Base-by-base conservation (phyloP, 2,329 filamentous ascomycete species). In the Metarhizium album region DNA sequence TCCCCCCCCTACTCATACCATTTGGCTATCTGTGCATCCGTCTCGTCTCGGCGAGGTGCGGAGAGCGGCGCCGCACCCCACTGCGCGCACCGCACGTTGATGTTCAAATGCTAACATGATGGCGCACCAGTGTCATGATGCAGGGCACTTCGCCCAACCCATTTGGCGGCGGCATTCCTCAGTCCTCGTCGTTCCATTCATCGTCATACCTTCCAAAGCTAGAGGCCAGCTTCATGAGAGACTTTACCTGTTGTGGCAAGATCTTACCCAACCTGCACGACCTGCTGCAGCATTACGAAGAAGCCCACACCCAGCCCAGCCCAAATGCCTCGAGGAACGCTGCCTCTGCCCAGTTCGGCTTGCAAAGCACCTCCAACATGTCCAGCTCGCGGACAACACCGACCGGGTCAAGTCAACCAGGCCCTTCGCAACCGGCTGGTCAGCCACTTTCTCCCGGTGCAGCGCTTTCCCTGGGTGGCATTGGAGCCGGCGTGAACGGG, bases 161-260 rank as follows among this genome's bases (percentile, higher is more conserved):
- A 2, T 54, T 55, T 31, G 67, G 72, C 53, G 66, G 62, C 46
- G 83, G 33, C 33, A 35, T 78, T 52, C 80, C 90, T 60, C 86
- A 90, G 67, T 95, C 90, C n/a, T 89, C 93, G 0, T 96, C 91
- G 1, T 94, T 89, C 61, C 91, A 97, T 68, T 97, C 91, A 1
- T 95, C 90, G 6, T 97, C 93, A 24, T 97, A 97, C 65, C 79
- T 96, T 1, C 91, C 90, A 9, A 96, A 95, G 68, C 82, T 96
- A 64, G 93, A 98, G 69, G 91, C 91, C 54, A 93, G 91, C 64
- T 98, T 96, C 67, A 94, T 97, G 88, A 86, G 86, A 68, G 90
- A 97, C 71, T 97, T 97, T 70, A 86, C 86, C 48, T 98, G 93
- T 72, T 98, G 93, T 70, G 90, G 90, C 61, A 80, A 88, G 61